Evolutionary conservation across 2,329 filamentous ascomycete species (phyloP).

Genomic region (Cyphellophora attinorum): DNA sequence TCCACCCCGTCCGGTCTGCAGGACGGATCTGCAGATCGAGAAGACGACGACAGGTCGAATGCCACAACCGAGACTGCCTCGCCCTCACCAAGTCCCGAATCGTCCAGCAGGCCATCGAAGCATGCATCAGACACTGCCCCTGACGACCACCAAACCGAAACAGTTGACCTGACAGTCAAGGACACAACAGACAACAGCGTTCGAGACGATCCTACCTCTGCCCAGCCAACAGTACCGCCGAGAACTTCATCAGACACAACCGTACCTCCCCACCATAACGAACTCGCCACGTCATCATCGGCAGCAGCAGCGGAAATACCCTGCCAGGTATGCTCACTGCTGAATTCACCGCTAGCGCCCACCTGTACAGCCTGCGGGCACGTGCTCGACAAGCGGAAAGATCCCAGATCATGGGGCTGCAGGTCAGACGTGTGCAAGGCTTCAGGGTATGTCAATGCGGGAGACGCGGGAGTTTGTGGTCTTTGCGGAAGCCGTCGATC

Average conservation of each 20-base stretch:
- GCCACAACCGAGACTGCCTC: neutral
- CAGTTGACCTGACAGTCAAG: too few relatives aligned
- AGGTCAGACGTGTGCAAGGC: conserved; percentile 43
- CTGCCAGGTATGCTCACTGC: conserved; percentile 60
- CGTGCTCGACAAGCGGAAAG: conserved; percentile 49
- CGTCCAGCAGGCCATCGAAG: too few relatives aligned
- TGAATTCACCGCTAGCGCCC: conserved; percentile 44
- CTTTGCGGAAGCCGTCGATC: too few relatives aligned
- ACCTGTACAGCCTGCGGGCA: conserved; percentile 63
- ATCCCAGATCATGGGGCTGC: conserved; percentile 57
- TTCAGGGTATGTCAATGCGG: conserved; percentile 56
- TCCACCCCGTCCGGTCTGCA: too few relatives aligned
- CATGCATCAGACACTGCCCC: neutral
- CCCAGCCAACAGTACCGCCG: too few relatives aligned
- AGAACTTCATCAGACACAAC: too few relatives aligned
- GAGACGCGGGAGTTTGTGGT: conserved; percentile 61
- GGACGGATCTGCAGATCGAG: too few relatives aligned
- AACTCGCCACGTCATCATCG: conserved; percentile 2
- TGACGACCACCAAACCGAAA: conserved; percentile 18
- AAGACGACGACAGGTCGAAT: neutral
- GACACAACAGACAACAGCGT: too few relatives aligned
- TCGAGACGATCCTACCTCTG: too few relatives aligned
- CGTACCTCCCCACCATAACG: neutral
- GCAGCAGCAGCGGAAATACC: conserved; percentile 4
- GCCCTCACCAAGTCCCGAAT: neutral